phyloP scores from a whole-genome alignment of 768 basidiomycete genomes.

The Polyporus arcularius region DNA sequence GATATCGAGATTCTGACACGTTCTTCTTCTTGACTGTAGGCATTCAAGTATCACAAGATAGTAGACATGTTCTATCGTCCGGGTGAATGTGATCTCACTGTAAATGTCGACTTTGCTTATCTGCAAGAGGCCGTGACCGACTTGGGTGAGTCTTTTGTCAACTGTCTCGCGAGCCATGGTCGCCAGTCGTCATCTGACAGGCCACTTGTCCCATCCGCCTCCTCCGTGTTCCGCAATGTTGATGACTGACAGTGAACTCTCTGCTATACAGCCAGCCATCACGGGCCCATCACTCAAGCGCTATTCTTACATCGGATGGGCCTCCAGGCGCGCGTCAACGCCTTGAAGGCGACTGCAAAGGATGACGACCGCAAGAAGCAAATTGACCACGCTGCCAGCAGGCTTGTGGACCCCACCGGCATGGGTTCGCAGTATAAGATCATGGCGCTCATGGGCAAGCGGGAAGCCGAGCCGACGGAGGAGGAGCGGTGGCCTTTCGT shows the following conservation, averaged over 20 bases:
- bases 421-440: conserved; percentile 92
- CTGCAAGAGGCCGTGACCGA: conserved; percentile 74
- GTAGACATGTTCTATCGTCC: conserved; percentile 84
- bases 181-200: neutral
- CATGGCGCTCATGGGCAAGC: conserved; percentile 52
- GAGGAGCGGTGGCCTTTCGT: conserved; percentile 30
- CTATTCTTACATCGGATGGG: conserved; percentile 82
- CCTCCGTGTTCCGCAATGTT: neutral
- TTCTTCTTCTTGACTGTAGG: conserved; percentile 46
- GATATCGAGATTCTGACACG: neutral
- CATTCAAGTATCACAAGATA: conserved; percentile 84
- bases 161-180: neutral
- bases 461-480: neutral
- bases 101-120: conserved; percentile 96
- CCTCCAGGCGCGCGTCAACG: conserved; percentile 62
- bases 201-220: neutral
- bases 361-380: conserved; percentile 50
- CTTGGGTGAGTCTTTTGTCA: conserved; percentile 48
- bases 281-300: conserved; percentile 76
- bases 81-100: conserved; percentile 89
- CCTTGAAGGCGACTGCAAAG: conserved; percentile 53
- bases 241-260: neutral
- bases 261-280: conserved; percentile 38
- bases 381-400: conserved; percentile 59
- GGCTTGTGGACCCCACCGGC: conserved; percentile 75